Evolutionary conservation across 1,284 basidiomycete species (phyloP), one percentile per base, ranked within the genome.

Genomic region (Melampsora americana): DNA sequence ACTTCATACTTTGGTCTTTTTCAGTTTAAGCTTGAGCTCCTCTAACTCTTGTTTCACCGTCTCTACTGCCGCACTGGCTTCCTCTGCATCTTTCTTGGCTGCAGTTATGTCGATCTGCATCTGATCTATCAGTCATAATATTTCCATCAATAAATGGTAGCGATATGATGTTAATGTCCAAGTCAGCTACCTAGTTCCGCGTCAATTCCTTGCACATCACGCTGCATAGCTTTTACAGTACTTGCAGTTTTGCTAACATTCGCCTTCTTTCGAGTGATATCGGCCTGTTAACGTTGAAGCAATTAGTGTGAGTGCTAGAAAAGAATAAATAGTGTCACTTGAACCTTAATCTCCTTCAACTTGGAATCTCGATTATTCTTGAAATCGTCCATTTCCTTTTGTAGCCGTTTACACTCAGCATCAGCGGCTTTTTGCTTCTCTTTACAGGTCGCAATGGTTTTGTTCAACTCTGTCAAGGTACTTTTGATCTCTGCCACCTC

Each of bases 351-450:
- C 83, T 98, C 91, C 56, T 91, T 91, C 73, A 95, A 91, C 85
- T 99, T 99, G 65, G 92, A 92, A 76, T 97, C 95, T 83, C 97
- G 96, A 86, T 99, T 95, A 83, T 93, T 90, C 85, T 96, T 95
- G 85, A 99, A 97, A 85, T 99, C 96, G 71, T 89, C 89, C 93
- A 99, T 98, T 82, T 99, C 96, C 81, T 90, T 90, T 84, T 98
- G 92, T 30, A 98, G 88, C 79, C 90, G 91, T 84, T 89, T 89
- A 81, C 89, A 88, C 78, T 98, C 94, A 0, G 86, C 88, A 71
- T 89, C 85, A 0, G 93, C 92, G 1, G 85, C 86, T 79, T 88
- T 88, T 82, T 95, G 91, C 81, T 92, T 91, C 75, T 89, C 86
- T 81, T 90, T 89, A 7, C 92, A 90, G 0, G 84, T 84, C 73